These are phyloP conservation scores for Nigrospora oryzae DNA, from an alignment of 2,329 filamentous ascomycete species.

Conservation along the genomic window DNA sequence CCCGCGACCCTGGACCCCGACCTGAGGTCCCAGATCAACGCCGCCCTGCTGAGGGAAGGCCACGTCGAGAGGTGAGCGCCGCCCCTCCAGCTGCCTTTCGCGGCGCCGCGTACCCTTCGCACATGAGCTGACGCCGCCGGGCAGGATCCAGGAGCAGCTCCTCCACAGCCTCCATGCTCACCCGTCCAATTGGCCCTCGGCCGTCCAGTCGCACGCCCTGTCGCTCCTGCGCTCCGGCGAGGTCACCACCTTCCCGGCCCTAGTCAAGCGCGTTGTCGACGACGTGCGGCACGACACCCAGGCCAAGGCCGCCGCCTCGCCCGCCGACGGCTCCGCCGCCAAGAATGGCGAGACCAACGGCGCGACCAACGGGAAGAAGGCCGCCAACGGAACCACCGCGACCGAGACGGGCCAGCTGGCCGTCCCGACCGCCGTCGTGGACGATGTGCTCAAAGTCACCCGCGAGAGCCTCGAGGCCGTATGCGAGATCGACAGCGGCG, in stretches of 20 bases:
- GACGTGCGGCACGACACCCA: slow-evolving; percentile 48
- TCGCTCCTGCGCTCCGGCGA: slow-evolving; percentile 52
- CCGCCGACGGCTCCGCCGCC: slow-evolving; percentile 7
- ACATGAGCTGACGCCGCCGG: slow-evolving; percentile 4
- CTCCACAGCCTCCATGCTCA: slow-evolving; percentile 54
- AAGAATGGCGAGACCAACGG: slow-evolving; percentile 7
- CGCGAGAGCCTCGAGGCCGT: slow-evolving; percentile 49
- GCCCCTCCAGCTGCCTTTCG: not conserved
- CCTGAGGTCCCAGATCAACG: slow-evolving; percentile 54
- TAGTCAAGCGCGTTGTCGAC: slow-evolving; percentile 51
- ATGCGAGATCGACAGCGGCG: slow-evolving; percentile 26
- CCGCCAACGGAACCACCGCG: slow-evolving; percentile 5
- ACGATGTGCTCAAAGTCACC: slow-evolving; percentile 53
- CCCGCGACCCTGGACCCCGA: slow-evolving; percentile 53
- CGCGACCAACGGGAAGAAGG: slow-evolving; percentile 16
- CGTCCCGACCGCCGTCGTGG: slow-evolving; percentile 49
- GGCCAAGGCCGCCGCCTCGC: slow-evolving; percentile 20
- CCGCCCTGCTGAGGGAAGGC: slow-evolving; percentile 47
- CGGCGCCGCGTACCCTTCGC: not conserved
- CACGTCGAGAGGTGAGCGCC: slow-evolving; percentile 46
- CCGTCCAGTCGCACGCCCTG: slow-evolving; percentile 51
- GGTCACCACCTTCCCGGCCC: slow-evolving; percentile 50
- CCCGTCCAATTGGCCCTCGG: slow-evolving; percentile 53
- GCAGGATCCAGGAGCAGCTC: slow-evolving; percentile 56
- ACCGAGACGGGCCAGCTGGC: slow-evolving; percentile 34